Conservation (phyloP, 768 basidiomycete genomes). For the Suillus clintonianus region DNA sequence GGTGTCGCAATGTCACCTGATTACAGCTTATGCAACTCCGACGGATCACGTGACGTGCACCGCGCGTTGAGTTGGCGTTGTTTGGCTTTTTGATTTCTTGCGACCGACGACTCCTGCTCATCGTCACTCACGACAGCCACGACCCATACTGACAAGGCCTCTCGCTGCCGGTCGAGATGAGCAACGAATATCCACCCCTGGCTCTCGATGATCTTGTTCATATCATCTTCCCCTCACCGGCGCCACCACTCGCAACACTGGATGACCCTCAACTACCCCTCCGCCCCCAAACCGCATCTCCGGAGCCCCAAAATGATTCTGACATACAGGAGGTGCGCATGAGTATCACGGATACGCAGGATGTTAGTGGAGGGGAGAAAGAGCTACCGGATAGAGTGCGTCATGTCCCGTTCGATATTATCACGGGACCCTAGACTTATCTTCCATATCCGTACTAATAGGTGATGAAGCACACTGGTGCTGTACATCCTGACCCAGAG, state of each 20-base stretch:
- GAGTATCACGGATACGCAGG: constrained; percentile 46
- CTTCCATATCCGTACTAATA: constrained; percentile 20
- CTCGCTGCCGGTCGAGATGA: constrained; percentile 23
- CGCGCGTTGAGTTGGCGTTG: constrained; percentile 40
- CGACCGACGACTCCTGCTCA: constrained; percentile 9
- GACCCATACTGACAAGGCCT: constrained; percentile 3
- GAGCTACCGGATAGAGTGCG: constrained; percentile 63
- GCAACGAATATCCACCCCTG: constrained; percentile 40
- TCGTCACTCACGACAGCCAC: constrained; percentile 12
- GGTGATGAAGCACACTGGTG: constrained; percentile 50
- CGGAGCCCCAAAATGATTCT: constrained; percentile 42
- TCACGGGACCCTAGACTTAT: constrained; percentile 5
- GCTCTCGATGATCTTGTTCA: constrained; percentile 60
- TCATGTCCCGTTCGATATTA: constrained; percentile 12
- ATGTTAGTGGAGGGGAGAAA: constrained; percentile 41
- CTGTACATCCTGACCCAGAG: constrained; percentile 42
- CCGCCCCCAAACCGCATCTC: constrained; percentile 27
- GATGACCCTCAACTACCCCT: constrained; percentile 22
- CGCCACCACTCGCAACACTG: constrained; percentile 21
- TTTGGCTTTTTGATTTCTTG: constrained; percentile 35
- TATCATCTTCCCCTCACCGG: constrained; percentile 52
- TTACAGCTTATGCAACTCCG: constrained; percentile 17
- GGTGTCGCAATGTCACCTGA: constrained; percentile 22
- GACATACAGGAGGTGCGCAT: constrained; percentile 53
- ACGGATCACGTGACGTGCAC: constrained; percentile 31